A percentile compares a stretch with the other conserved stretches of the same genome.
Evolutionary conservation across 768 basidiomycete genomes (phyloP).

Genomic region (Calocybe gangraenosa): DNA sequence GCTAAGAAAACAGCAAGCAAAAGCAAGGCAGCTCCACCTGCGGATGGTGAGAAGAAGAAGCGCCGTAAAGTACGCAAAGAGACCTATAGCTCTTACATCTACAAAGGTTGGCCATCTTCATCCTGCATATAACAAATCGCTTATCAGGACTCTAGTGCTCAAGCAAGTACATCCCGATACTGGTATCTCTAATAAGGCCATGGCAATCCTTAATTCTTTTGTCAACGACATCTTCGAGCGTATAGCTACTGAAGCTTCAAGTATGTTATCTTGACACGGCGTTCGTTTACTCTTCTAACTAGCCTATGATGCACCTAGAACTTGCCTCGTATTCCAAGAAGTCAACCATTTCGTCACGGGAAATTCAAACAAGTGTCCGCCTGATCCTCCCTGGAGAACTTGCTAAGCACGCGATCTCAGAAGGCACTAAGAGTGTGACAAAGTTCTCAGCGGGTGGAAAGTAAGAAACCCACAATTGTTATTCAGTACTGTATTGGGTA

Average conservation of each 20-base stretch:
- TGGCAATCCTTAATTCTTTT: slow-evolving; percentile 81
- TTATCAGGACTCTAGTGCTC: slow-evolving; percentile 45
- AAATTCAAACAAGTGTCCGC: slow-evolving; percentile 83
- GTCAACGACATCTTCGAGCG: slow-evolving; percentile 85
- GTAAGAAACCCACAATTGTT: slow-evolving; percentile 20
- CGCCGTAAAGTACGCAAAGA: slow-evolving; percentile 77
- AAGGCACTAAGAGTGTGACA: slow-evolving; percentile 39
- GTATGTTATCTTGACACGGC: slow-evolving; percentile 32
- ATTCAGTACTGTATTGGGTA: background rate
- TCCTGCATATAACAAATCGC: background rate
- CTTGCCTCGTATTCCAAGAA: slow-evolving; percentile 86
- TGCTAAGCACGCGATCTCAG: slow-evolving; percentile 85
- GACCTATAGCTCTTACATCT: slow-evolving; percentile 84
- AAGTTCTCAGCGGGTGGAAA: slow-evolving; percentile 54
- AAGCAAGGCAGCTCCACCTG: slow-evolving; percentile 25
- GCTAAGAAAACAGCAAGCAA: slow-evolving; percentile 49
- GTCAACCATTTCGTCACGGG: slow-evolving; percentile 87
- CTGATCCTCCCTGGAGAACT: slow-evolving; percentile 84
- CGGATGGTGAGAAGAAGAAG: slow-evolving; percentile 69
- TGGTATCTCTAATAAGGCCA: slow-evolving; percentile 88
- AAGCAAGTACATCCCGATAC: slow-evolving; percentile 94
- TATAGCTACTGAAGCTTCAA: slow-evolving; percentile 70
- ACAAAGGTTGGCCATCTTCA: slow-evolving; percentile 50
- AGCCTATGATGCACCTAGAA: slow-evolving; percentile 51
- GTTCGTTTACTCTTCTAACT: slow-evolving; percentile 20